Conservation (phyloP, 2,329 filamentous ascomycete genomes). For the Xenosphaeropsis pyriputrescens region DNA sequence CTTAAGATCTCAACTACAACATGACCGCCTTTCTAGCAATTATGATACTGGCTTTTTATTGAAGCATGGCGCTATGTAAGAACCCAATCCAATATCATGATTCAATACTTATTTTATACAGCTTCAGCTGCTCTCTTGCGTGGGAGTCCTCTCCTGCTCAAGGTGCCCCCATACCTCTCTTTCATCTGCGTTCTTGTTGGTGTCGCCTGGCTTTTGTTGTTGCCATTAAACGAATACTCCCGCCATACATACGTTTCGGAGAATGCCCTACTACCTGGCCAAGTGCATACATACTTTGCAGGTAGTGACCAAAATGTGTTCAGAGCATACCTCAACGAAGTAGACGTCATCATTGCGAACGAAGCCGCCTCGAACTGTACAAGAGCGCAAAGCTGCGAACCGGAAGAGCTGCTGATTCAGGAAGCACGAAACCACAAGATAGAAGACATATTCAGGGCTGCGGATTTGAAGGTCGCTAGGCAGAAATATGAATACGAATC, state of each 20-base stretch:
- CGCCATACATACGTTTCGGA: conserved; percentile 92
- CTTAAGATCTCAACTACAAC: no score
- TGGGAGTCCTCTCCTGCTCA: conserved; percentile 67
- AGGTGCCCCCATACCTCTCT: conserved; percentile 77
- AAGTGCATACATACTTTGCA: conserved; percentile 95
- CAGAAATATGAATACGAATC: conserved; percentile 81
- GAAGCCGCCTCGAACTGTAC: no score
- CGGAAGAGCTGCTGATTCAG: no score
- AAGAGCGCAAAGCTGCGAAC: no score
- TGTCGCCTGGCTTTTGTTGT: conserved; percentile 75
- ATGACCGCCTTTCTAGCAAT: no score
- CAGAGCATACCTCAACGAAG: conserved; percentile 75
- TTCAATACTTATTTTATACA: conserved; percentile 4
- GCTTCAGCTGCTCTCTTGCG: conserved; percentile 53
- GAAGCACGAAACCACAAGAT: conserved; percentile 44
- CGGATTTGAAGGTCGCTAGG: conserved; percentile 74
- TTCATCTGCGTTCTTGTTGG: conserved; percentile 74
- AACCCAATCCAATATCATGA: no score
- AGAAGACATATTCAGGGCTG: conserved; percentile 58
- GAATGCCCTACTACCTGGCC: conserved; percentile 86
- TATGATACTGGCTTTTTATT: no score
- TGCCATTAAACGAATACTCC: conserved; percentile 84
- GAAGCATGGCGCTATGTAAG: no score
- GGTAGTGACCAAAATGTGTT: conserved; percentile 95
- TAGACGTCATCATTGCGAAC: conserved; percentile 36